These are phyloP conservation scores for Raphanus raphanistrum DNA, from an alignment of 345 rosid species.

Conservation along the genomic window DNA sequence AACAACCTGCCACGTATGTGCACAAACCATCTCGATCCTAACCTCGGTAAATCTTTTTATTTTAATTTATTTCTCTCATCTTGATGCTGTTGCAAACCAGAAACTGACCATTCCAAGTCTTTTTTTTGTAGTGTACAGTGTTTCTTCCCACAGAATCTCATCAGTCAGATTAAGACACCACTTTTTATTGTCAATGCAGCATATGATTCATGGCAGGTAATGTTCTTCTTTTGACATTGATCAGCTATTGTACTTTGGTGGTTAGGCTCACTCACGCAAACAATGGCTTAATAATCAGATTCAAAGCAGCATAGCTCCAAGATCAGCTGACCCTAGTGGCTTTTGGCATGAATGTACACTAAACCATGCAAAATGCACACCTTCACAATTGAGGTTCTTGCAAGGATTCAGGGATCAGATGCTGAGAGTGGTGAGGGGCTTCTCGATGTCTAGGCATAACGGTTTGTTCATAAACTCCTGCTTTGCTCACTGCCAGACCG, in stretches of 20 bases:
- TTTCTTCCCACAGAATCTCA: slow-evolving; percentile 96
- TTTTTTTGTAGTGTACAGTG: slow-evolving; percentile 47
- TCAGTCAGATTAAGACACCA: slow-evolving; percentile 70
- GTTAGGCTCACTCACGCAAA: slow-evolving; percentile 27
- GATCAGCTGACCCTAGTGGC: slow-evolving; percentile 86
- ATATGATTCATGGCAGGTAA: slow-evolving; percentile 99
- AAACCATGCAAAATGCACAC: slow-evolving; percentile 69
- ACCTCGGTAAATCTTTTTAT: slow-evolving; percentile 58
- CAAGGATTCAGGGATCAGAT: slow-evolving; percentile 90
- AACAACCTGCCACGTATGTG: slow-evolving; percentile 69
- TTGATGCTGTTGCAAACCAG: neutral
- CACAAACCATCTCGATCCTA: slow-evolving; percentile 79
- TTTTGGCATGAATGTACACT: slow-evolving; percentile 80
- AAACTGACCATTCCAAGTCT: slow-evolving; percentile 1
- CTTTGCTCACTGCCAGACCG: slow-evolving; percentile 95
- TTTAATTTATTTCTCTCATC: neutral
- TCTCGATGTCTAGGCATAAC: slow-evolving; percentile 66
- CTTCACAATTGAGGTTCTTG: slow-evolving; percentile 64
- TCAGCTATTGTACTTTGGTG: neutral
- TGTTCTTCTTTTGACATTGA: neutral
- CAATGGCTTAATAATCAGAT: slow-evolving; percentile 50
- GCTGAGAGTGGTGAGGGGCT: slow-evolving; percentile 62
- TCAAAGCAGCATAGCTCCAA: slow-evolving; percentile 90
- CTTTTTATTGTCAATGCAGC: slow-evolving; percentile 87
- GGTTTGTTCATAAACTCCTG: slow-evolving; percentile 92